These are phyloP conservation scores for Sanghuangporus weigelae DNA, from an alignment of 1,284 basidiomycete genomes.

Conservation along the genomic window DNA sequence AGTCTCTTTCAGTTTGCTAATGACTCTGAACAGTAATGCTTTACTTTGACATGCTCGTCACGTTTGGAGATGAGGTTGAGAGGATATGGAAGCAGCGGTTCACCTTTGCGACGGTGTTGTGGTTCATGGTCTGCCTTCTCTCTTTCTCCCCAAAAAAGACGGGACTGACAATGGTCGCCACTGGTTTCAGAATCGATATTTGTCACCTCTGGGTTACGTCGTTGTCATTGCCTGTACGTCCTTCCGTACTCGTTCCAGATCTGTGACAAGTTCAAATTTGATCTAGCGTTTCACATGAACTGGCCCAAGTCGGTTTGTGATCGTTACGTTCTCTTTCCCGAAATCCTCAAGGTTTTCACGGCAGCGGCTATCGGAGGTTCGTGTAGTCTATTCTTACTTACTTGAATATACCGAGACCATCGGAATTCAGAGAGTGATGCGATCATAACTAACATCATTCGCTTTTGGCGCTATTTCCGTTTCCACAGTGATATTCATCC, in stretches of 20 bases:
- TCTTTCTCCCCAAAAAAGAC: not conserved
- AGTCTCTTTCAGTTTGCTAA: not conserved
- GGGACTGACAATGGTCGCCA: not conserved
- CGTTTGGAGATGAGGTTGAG: slow-evolving; percentile 16
- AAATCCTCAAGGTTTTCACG: slow-evolving; percentile 15
- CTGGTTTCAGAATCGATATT: slow-evolving; percentile 13
- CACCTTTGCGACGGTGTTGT: slow-evolving; percentile 9
- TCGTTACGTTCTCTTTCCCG: slow-evolving; percentile 14
- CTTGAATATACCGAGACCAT: not conserved
- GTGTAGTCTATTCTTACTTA: not conserved
- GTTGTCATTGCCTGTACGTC: slow-evolving; percentile 11
- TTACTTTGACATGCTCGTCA: slow-evolving; percentile 14
- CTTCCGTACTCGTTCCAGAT: not conserved
- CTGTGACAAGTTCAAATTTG: not conserved
- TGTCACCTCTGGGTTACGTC: slow-evolving; percentile 14
- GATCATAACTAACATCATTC: not conserved
- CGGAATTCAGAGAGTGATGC: not conserved
- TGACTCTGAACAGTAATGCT: slow-evolving; percentile 8
- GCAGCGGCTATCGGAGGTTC: slow-evolving; percentile 12
- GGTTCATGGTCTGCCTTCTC: slow-evolving; percentile 13
- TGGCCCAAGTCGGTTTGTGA: slow-evolving; percentile 16
- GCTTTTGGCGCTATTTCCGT: not conserved
- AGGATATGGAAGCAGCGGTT: slow-evolving; percentile 17
- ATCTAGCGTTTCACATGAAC: slow-evolving; percentile 8
- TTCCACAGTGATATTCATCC: slow-evolving; percentile 15